Conservation (phyloP, 202 grass and related monocot species). For the Tripidium arundinaceum region DNA sequence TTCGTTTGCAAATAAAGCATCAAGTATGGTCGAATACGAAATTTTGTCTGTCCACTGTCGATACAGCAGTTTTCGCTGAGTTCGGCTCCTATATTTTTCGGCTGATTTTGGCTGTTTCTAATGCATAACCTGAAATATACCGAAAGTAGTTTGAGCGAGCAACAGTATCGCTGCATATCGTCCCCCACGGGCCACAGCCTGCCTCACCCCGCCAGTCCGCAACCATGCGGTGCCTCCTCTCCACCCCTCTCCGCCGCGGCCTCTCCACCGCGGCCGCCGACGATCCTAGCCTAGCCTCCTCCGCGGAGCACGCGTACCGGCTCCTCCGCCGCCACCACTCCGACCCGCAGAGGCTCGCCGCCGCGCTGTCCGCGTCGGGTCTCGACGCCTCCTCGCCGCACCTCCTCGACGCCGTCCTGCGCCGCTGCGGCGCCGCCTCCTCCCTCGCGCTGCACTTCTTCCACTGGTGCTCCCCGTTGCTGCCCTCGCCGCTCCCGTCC, state of each 20-base stretch:
- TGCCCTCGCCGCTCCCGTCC: slow-evolving; percentile 48
- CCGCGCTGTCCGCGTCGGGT: slow-evolving; percentile 56
- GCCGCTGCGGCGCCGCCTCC: slow-evolving; percentile 59
- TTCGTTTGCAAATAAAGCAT: not conserved
- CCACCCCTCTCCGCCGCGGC: not conserved
- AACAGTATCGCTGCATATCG: not conserved
- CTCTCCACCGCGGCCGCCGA: slow-evolving; percentile 33
- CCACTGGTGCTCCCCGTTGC: slow-evolving; percentile 63
- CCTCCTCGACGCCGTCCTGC: slow-evolving; percentile 67
- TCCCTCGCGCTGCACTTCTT: slow-evolving; percentile 61
- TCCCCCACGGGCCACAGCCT: not conserved
- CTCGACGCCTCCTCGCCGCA: slow-evolving; percentile 45
- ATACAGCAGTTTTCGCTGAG: not conserved
- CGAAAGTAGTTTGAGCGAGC: too few species aligned
- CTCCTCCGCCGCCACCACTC: slow-evolving; percentile 63
- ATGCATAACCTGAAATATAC: too few species aligned
- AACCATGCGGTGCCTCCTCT: slow-evolving; percentile 23
- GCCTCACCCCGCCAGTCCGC: not conserved
- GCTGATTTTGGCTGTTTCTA: too few species aligned
- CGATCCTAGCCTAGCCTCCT: slow-evolving; percentile 29
- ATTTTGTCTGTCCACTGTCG: not conserved
- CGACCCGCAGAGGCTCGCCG: slow-evolving; percentile 41
- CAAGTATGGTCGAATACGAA: not conserved
- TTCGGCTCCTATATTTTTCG: too few species aligned
- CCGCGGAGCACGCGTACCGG: slow-evolving; percentile 55